These are phyloP conservation scores for Aspergillus uvarum DNA, from an alignment of 2,329 filamentous ascomycete species.

Conservation along the genomic window DNA sequence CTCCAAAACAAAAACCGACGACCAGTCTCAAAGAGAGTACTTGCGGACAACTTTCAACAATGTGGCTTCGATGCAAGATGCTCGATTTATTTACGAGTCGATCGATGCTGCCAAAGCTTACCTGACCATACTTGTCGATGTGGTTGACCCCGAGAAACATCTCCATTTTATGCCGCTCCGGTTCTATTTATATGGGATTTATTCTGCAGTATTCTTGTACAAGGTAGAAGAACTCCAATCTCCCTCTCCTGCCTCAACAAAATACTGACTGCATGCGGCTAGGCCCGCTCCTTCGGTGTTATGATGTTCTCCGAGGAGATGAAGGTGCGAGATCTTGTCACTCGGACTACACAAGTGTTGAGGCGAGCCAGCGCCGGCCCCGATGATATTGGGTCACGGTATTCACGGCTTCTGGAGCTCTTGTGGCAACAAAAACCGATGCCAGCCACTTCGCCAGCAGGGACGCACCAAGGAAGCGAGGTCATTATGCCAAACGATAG, in stretches of 20 bases:
- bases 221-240: slow-evolving; percentile 46
- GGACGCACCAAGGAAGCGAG: slow-evolving; percentile 33
- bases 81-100: slow-evolving; percentile 66
- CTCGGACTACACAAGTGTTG: slow-evolving; percentile 59
- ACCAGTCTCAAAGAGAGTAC: slow-evolving; percentile 40
- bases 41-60: slow-evolving; percentile 51
- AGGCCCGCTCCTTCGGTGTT: slow-evolving; percentile 60
- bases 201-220: slow-evolving; percentile 65
- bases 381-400: slow-evolving; percentile 62
- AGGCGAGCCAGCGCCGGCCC: slow-evolving; percentile 58
- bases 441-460: slow-evolving; percentile 25
- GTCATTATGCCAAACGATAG: slow-evolving; percentile 29
- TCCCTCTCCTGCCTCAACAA: not conserved
- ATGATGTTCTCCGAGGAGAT: slow-evolving; percentile 56
- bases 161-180: slow-evolving; percentile 64
- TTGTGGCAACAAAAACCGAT: slow-evolving; percentile 54
- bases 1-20: slow-evolving; percentile 38
- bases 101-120: slow-evolving; percentile 64
- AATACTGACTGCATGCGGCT: not conserved
- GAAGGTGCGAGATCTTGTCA: slow-evolving; percentile 59
- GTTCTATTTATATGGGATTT: slow-evolving; percentile 63
- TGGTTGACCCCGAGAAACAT: slow-evolving; percentile 58
- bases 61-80: slow-evolving; percentile 61
- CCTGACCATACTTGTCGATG: slow-evolving; percentile 59
- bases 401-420: slow-evolving; percentile 60